These are phyloP conservation scores for Leccinum aurantiacum DNA, from an alignment of 768 basidiomycete genomes.

Conservation along the genomic window DNA sequence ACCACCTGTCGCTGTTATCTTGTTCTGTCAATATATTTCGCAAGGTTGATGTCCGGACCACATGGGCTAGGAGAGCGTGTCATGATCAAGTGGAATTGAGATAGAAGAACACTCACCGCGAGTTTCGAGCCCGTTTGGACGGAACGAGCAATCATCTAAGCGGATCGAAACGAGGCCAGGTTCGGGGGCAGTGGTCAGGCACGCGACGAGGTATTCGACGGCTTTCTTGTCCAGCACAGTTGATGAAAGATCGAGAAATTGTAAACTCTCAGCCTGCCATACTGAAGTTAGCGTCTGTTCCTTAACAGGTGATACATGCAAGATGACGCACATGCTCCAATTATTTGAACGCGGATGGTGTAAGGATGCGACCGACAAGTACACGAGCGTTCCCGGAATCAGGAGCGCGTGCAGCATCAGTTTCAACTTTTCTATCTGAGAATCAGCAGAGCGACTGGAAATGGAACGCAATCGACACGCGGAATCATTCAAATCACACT, in stretches of 20 bases:
- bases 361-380: slow-evolving; percentile 88
- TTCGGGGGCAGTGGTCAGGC: slow-evolving; percentile 44
- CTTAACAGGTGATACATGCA: background rate
- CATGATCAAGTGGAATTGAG: too few relatives aligned
- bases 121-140: slow-evolving; percentile 74
- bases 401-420: slow-evolving; percentile 88
- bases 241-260: slow-evolving; percentile 82
- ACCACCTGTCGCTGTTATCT: slow-evolving; percentile 79
- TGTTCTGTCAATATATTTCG: slow-evolving; percentile 56
- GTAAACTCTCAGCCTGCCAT: slow-evolving; percentile 64
- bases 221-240: slow-evolving; percentile 53
- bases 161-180: slow-evolving; percentile 65
- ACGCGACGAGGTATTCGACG: slow-evolving; percentile 69
- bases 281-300: background rate
- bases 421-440: slow-evolving; percentile 63
- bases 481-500: slow-evolving; percentile 44
- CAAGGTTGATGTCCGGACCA: slow-evolving; percentile 41
- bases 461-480: slow-evolving; percentile 31
- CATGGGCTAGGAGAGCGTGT: too few relatives aligned
- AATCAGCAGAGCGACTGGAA: background rate
- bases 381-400: slow-evolving; percentile 69
- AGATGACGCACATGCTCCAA: slow-evolving; percentile 42
- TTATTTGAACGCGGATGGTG: slow-evolving; percentile 65
- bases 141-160: slow-evolving; percentile 76
- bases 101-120: slow-evolving; percentile 54